Base-by-base conservation (phyloP, 2,329 filamentous ascomycete genomes). In the Epichloe aotearoae region DNA sequence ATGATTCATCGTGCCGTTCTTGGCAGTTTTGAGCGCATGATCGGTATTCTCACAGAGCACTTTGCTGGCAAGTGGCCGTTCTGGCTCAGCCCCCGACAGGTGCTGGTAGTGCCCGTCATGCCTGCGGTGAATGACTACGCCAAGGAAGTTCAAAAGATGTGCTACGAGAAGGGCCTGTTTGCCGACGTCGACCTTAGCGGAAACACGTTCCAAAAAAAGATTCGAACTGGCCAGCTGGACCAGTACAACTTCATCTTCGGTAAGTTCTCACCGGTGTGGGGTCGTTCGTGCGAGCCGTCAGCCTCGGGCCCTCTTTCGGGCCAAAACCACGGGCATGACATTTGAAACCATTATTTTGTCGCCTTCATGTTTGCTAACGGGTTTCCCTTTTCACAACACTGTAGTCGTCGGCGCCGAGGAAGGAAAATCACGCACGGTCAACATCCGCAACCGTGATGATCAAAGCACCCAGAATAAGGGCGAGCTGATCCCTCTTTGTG, bases 131-230 rank as follows among this genome's bases (percentile, higher is more conserved):
- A 83, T 60, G 81, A 83, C 62, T 89, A 93, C 65, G 86, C 86
- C 55, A 73, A 82, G 62, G 85, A 91, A 66, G 80, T 91, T 6
- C 80, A 85, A 61, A 66, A 69, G 53, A 72, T 83, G 54, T 83
- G 90, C 70, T 79, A 83, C 62, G 73, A 76, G 53, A 75, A 83
- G 65, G 74, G 75, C 46, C 79, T 91, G 66, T 85, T 82, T 67
- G 82, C 80, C 52, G 66, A 84, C 61, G 79, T 80, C 40, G 69
- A 71, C 51, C 55, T 69, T 50, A 62, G 78, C 58, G 81, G 84
- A 60, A 88, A 91, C 69, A 93, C 86, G 6, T 80, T 93, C 70
- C 83, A 88, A 66, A 91, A 93, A 79, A 93, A 93, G 80, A 88
- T 93, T 58, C 83, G 86, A 59, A 89, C 79, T 51, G 87, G 82